Percentiles rank a stretch among this genome's conserved stretches.
Evolutionary conservation across 257 asterid species (phyloP).

Genomic region (Craterostigma plantagineum): DNA sequence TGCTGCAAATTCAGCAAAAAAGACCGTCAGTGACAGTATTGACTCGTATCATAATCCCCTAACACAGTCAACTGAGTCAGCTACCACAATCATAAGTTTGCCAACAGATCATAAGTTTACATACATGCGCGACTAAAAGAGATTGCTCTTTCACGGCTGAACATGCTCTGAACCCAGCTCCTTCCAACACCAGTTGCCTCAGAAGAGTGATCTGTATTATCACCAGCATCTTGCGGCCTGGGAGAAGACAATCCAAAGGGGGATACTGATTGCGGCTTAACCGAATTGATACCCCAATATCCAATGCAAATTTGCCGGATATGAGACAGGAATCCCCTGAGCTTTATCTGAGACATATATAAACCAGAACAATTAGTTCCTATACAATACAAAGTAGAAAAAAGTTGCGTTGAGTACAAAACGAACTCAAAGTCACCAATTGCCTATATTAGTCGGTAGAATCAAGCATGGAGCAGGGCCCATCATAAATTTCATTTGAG

Average conservation of each 20-base stretch:
- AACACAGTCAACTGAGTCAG: no score
- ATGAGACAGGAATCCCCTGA: constrained; percentile 73
- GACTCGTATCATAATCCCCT: no score
- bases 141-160: constrained; percentile 72
- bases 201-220: constrained; percentile 53
- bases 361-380: neutral
- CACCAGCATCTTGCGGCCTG: constrained; percentile 55
- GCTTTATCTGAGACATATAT: constrained; percentile 44
- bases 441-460: no score
- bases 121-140: constrained; percentile 56
- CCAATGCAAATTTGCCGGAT: constrained; percentile 64
- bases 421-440: no score
- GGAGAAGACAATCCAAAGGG: constrained; percentile 74
- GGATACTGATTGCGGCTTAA: constrained; percentile 44
- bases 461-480: no score
- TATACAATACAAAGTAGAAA: neutral
- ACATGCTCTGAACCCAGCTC: constrained; percentile 99
- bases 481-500: no score
- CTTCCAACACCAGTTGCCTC: constrained; percentile 87
- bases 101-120: no score
- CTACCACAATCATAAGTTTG: no score
- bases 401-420: no score
- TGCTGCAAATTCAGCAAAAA: no score
- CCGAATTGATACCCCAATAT: constrained; percentile 77
- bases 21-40: no score